Conservation (phyloP, 768 basidiomycete genomes). For the Clathrus columnatus region DNA sequence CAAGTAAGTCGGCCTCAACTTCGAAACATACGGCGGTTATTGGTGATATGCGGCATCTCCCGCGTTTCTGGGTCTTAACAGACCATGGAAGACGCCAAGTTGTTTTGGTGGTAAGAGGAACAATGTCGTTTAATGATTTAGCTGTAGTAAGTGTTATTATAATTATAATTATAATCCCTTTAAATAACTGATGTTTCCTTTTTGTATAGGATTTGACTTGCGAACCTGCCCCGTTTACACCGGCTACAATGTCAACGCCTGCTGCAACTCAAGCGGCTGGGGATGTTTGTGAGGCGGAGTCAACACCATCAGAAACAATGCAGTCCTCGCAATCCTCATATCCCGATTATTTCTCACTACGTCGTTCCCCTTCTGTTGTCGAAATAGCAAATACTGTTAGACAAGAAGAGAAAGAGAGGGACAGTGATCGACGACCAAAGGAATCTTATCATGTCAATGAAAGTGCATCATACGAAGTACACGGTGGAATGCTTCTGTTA, state of each 20-base stretch:
- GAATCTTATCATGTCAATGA: background rate
- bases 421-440: background rate
- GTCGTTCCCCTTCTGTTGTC: background rate
- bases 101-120: constrained; percentile 70
- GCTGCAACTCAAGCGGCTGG: constrained; percentile 29
- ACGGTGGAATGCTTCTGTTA: constrained; percentile 75
- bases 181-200: background rate
- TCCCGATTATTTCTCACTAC: background rate
- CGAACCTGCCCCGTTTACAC: constrained; percentile 41
- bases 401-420: constrained; percentile 13
- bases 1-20: constrained; percentile 18
- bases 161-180: background rate
- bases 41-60: constrained; percentile 63
- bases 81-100: constrained; percentile 69
- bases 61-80: constrained; percentile 79
- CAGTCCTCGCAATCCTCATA: background rate
- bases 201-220: constrained; percentile 56
- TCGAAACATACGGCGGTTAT: constrained; percentile 42
- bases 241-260: constrained; percentile 41
- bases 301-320: background rate
- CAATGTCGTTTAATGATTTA: constrained; percentile 81
- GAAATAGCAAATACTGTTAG: constrained; percentile 18
- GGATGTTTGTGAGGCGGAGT: constrained; percentile 13
- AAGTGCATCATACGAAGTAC: constrained; percentile 45
- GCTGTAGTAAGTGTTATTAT: constrained; percentile 38